Evolutionary conservation across 495 filamentous ascomycete species (phyloP), one percentile per base, ranked within the genome.

Genomic region (Sabuloglossum arenarium): DNA sequence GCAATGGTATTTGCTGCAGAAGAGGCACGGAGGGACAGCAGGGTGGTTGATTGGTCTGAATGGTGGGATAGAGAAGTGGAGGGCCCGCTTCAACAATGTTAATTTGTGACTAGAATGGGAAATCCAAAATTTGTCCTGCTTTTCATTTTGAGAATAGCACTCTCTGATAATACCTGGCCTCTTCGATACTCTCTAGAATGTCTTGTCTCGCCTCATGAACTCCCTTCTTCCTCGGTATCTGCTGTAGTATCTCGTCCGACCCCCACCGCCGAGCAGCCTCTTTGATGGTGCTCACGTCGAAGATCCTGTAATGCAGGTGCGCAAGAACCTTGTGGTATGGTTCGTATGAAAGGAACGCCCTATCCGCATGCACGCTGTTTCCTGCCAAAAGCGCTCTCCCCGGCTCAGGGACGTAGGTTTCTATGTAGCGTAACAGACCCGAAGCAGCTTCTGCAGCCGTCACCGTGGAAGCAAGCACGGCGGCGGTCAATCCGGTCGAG

Each of bases 1-100:
- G 90, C 85, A 0, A 79, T 91, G 69, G 91, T 96, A 1, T 97
- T 94, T 71, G 88, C 86, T 37, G 90, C 90, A 0, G 93, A 97
- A 68, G 83, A 94, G 62, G 87, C 90, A 16, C 73, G 93, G 56
- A 69, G 66, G 30, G 73, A 75, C 49, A 76, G 76, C 62, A 80
- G 73, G 62, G 80, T 90, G 29, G 68, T 97, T 0, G 75, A 79
- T 57, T 96, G 88, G 85, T 66, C 67, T 54, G 67, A 75, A 29
- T 96, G 89, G 90, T 95, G 87, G 85, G 64, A 66, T n/a, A 62
- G 65, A 56, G 73, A 79, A 56, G 70, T 56, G 25, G 21, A 28
- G 21, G 50, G 19, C 9, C 9, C 3, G 39, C 39, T 43, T n/a
- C 10, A 43, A 21, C 39, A n/a, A 23, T 4, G 39, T 19, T 43